Percentiles rank a stretch among this genome's conserved stretches.
phyloP scores from a whole-genome alignment of 192 early-diverging fungal genomes.

The Backusella australiensis region DNA sequence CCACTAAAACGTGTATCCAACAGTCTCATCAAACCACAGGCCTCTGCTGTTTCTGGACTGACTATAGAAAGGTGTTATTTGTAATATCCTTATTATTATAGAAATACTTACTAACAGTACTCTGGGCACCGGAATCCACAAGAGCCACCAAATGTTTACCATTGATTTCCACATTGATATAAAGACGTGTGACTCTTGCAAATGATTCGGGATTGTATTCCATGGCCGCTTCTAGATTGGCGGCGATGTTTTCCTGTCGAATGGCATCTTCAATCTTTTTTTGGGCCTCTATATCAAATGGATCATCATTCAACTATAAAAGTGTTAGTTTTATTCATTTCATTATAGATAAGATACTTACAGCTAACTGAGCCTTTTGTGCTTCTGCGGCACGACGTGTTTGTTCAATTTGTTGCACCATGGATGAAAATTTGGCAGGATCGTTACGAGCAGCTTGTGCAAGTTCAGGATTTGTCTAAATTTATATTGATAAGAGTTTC shows the following conservation, averaged over 20 bases:
- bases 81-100: not conserved
- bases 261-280: slow-evolving; percentile 90
- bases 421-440: slow-evolving; percentile 59
- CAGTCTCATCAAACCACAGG: slow-evolving; percentile 85
- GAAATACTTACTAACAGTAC: slow-evolving; percentile 73
- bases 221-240: slow-evolving; percentile 84
- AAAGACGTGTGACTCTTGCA: slow-evolving; percentile 87
- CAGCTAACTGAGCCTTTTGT: slow-evolving; percentile 34
- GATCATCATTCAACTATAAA: slow-evolving; percentile 69
- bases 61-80: slow-evolving; percentile 30
- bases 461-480: slow-evolving; percentile 61
- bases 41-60: slow-evolving; percentile 63
- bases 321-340: not conserved
- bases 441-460: slow-evolving; percentile 62
- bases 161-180: slow-evolving; percentile 89
- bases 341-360: not conserved
- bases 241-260: slow-evolving; percentile 74
- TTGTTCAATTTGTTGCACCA: slow-evolving; percentile 59
- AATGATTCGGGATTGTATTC: slow-evolving; percentile 96
- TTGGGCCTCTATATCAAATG: slow-evolving; percentile 91
- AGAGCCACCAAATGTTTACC: slow-evolving; percentile 86
- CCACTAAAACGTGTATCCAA: slow-evolving; percentile 88
- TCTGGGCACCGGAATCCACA: slow-evolving; percentile 97
- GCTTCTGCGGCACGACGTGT: slow-evolving; percentile 54
- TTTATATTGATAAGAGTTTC: not conserved